These are phyloP conservation scores for Vanrija pseudolonga DNA, from an alignment of 1,284 basidiomycete species.

Conservation along the genomic window DNA sequence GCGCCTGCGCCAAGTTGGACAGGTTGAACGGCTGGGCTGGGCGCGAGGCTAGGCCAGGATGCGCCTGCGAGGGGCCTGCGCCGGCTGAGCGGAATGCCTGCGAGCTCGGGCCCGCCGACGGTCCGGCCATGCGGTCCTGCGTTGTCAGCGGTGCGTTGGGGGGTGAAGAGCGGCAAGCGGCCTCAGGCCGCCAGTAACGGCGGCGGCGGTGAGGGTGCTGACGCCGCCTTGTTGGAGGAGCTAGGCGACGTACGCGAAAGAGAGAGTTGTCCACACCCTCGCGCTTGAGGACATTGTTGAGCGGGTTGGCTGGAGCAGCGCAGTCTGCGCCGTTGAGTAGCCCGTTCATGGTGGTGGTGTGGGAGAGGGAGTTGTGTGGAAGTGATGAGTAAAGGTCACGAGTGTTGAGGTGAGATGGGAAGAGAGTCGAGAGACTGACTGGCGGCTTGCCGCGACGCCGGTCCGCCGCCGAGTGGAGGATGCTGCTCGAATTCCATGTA, in stretches of 20 bases:
- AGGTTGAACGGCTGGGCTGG: conserved; percentile 45
- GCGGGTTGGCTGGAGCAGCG: conserved; percentile 75
- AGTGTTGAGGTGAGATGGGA: neutral
- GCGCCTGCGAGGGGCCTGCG: conserved; percentile 3
- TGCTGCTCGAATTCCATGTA: no score
- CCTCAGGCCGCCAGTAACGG: neutral
- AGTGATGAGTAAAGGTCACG: neutral
- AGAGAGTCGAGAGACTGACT: no score
- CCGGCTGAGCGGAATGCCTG: conserved; percentile 14
- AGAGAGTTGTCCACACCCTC: conserved; percentile 84
- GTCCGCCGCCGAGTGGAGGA: no score
- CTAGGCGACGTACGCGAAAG: conserved; percentile 34
- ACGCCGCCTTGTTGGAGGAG: neutral
- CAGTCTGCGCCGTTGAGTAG: conserved; percentile 90
- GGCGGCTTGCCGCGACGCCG: no score
- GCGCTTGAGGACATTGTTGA: conserved; percentile 87
- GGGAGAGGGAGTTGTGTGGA: no score
- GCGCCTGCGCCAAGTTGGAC: conserved; percentile 39
- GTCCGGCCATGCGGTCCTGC: conserved; percentile 10
- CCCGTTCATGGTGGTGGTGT: conserved; percentile 39
- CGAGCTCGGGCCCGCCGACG: conserved; percentile 10
- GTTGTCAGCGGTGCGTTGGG: conserved; percentile 1
- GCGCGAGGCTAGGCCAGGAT: conserved; percentile 1
- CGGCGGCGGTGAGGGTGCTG: neutral
- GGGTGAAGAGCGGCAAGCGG: neutral